A percentile compares a stretch with the other conserved stretches of the same genome.
Evolutionary conservation across 2,329 filamentous ascomycete genomes (phyloP).

Genomic region (Colletotrichum orbiculare): DNA sequence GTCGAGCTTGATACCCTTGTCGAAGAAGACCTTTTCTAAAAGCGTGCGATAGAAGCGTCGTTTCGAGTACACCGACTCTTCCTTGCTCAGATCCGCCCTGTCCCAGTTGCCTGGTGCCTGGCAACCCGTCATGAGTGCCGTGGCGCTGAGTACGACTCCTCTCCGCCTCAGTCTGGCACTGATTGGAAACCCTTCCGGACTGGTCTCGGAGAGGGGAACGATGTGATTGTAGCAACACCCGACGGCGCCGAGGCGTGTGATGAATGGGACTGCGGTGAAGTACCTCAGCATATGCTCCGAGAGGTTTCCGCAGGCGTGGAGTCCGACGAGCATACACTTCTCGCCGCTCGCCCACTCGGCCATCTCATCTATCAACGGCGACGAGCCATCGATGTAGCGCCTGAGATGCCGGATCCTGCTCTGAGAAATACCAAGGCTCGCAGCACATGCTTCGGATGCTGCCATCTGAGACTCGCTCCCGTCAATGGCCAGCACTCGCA

Average conservation of each 20-base stretch:
- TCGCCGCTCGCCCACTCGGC: constrained; percentile 42
- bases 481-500: constrained; percentile 45
- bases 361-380: constrained; percentile 39
- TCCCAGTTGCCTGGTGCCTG: constrained; percentile 49
- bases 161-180: constrained; percentile 44
- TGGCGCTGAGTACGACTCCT: constrained; percentile 42
- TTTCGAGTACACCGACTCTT: constrained; percentile 40
- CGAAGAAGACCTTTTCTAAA: constrained; percentile 43
- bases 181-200: constrained; percentile 51
- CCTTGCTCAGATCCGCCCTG: constrained; percentile 32
- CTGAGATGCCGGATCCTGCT: constrained; percentile 40
- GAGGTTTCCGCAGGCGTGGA: constrained; percentile 47
- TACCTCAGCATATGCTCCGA: constrained; percentile 48
- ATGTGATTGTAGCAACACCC: constrained; percentile 51
- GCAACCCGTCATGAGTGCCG: constrained; percentile 47
- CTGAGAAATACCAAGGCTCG: constrained; percentile 39
- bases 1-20: constrained; percentile 39
- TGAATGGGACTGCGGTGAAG: constrained; percentile 39
- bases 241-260: constrained; percentile 42
- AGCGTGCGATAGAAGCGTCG: constrained; percentile 43
- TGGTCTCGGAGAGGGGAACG: constrained; percentile 45
- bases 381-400: constrained; percentile 44
- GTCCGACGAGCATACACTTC: constrained; percentile 46
- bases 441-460: constrained; percentile 41
- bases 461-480: constrained; percentile 45